Percentiles rank a stretch among this genome's conserved stretches.
Conservation (phyloP, 768 basidiomycete species). For the Termitomyces heimii region DNA sequence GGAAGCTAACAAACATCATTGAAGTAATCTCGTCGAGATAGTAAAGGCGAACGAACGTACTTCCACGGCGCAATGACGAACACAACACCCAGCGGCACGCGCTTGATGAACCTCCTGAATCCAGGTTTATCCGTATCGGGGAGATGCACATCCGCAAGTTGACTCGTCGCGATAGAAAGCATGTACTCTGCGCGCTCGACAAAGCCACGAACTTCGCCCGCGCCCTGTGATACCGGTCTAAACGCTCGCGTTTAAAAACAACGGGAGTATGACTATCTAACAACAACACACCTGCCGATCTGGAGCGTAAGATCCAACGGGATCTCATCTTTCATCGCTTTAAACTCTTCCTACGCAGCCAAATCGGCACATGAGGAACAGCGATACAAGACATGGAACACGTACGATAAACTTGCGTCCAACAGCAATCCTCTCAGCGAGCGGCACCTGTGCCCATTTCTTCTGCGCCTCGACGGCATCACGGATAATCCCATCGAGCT, state of each 20-base stretch:
- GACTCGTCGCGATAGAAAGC: conserved; percentile 72
- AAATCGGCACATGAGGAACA: background rate
- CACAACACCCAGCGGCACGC: conserved; percentile 81
- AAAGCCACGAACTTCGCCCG: conserved; percentile 78
- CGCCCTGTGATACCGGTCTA: conserved; percentile 74
- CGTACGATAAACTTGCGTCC: conserved; percentile 37
- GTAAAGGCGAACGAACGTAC: conserved; percentile 41
- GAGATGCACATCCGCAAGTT: conserved; percentile 70
- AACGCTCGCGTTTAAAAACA: background rate
- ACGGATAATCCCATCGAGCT: conserved; percentile 57
- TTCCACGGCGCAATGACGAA: conserved; percentile 92
- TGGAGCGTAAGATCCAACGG: conserved; percentile 75
- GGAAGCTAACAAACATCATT: conserved; percentile 50
- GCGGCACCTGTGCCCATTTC: conserved; percentile 65
- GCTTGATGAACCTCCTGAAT: conserved; percentile 78
- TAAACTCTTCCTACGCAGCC: conserved; percentile 39
- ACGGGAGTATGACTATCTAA: background rate
- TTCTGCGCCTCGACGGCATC: conserved; percentile 65
- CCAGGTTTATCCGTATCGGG: conserved; percentile 77
- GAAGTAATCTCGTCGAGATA: background rate
- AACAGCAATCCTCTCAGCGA: conserved; percentile 68
- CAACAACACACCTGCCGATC: conserved; percentile 76
- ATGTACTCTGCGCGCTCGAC: conserved; percentile 81
- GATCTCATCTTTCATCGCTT: conserved; percentile 49
- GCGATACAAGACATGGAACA: background rate